Base-by-base conservation (phyloP, 441 rosid genomes). In the Erodium trifolium region DNA sequence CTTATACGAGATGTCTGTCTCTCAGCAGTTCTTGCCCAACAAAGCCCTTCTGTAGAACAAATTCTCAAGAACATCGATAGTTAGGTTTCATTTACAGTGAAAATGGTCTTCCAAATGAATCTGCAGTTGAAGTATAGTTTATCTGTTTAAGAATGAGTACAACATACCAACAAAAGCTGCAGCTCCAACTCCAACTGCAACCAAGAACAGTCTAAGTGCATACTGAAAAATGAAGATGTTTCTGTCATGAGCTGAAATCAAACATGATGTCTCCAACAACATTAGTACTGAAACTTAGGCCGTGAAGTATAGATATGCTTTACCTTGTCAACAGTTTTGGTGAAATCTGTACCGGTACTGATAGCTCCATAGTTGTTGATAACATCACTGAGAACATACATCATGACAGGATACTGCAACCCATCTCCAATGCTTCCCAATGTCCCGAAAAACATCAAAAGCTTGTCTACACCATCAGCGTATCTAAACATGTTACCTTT, bases 1-100 rank as follows among this genome's bases (percentile, higher is more conserved):
- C 93, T 78, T 79, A 88, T 86, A 64, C 83, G 69, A 5, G 87
- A 88, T 57, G 84, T 81, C 78, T 88, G 93, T 76, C 93, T 85
- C 77, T 88, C 87, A 0, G 91, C 89, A 3, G 91, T 83, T 79
- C 89, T 78, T 59, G 91, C 83, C 89, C 91, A 88, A 65, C 88
- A 88, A 76, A 83, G 71, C 72, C 93, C 93, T 77, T 88, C 93
- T 88, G 87, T 70, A 73, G 63, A 55, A 35, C 4, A 27, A 57
- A 57, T 9, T 45, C 13, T 45, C 16, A 13, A 47, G 12, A 45
- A 45, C 51, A 45, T 41, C 7, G 47, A 41, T 45, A 45, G 12
- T 45, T 45, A 45, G 13, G 13, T 45, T 45, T n/a, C 51, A 45
- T 18, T 57, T 18, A 10, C 5, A 17, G 62, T 55, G 62, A 55